Percentiles rank a stretch among this genome's conserved stretches.
Conservation (phyloP, 352 stramenopile species). For the Nannochloropsis limnetica region DNA sequence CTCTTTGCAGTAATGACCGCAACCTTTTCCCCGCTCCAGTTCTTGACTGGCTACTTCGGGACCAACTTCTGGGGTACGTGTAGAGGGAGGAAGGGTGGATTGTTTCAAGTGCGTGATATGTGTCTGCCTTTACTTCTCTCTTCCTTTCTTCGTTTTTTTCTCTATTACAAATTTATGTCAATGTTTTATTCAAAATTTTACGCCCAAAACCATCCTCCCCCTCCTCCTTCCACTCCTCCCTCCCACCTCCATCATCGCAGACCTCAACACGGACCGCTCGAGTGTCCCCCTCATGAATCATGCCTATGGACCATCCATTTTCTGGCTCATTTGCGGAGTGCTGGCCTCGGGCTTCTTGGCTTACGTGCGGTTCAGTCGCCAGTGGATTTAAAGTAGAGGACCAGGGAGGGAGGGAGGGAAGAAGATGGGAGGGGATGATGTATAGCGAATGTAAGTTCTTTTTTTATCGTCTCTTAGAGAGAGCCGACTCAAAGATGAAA, state of each 20-base stretch:
- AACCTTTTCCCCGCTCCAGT: not conserved
- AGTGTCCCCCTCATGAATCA: conserved; percentile 23
- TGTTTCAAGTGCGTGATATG: not conserved
- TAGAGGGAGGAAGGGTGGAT: not conserved
- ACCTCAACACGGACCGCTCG: conserved; percentile 2
- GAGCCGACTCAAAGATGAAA: not conserved
- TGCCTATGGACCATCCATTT: not conserved
- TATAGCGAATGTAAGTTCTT: not conserved
- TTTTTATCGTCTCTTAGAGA: not conserved
- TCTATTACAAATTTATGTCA: too few species aligned
- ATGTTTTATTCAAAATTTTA: not conserved
- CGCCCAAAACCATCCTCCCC: not conserved
- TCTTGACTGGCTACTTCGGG: not conserved
- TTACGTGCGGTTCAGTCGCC: not conserved
- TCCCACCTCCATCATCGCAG: not conserved
- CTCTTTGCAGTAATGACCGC: conserved; percentile 12
- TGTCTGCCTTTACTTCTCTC: not conserved
- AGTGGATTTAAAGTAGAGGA: not conserved
- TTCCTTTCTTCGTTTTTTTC: too few species aligned
- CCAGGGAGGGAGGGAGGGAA: not conserved
- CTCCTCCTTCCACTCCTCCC: not conserved
- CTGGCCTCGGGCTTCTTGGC: not conserved
- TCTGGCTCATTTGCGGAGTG: not conserved
- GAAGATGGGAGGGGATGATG: not conserved
- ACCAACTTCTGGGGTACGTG: conserved; percentile 15